These are phyloP conservation scores for Pseudisothecium myosuroides DNA, from an alignment of 225 moss, liverwort and hornwort genomes.

Conservation along the genomic window DNA sequence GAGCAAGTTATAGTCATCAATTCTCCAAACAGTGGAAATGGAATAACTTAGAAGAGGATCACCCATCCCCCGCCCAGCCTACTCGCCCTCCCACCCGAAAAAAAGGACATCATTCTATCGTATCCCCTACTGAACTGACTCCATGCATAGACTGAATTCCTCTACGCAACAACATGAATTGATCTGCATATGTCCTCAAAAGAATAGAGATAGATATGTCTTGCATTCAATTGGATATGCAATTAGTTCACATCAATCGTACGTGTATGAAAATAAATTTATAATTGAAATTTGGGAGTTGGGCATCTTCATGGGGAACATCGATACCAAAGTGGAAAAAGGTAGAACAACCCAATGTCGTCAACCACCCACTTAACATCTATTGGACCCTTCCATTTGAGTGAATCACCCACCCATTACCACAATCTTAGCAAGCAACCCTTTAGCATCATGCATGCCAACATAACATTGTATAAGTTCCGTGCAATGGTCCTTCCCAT, in stretches of 20 bases:
- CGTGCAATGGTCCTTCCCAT: accelerated
- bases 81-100: accelerated
- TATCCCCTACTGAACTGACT: background rate
- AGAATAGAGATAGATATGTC: background rate
- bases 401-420: background rate
- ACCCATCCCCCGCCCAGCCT: too few species aligned
- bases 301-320: too few species aligned
- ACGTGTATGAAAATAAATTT: background rate
- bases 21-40: background rate
- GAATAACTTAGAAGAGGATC: too few species aligned
- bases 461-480: too few species aligned
- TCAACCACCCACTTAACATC: too few species aligned
- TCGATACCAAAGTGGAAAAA: too few species aligned
- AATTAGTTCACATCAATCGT: too few species aligned
- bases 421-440: background rate
- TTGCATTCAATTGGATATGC: background rate
- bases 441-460: background rate
- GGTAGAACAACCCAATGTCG: background rate
- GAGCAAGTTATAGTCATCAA: background rate
- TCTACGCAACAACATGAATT: background rate
- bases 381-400: background rate
- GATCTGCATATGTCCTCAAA: background rate
- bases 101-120: background rate
- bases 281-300: background rate
- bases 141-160: background rate